These are phyloP conservation scores for Artemisia annua DNA, from an alignment of 129 eudicot genomes.

Conservation along the genomic window DNA sequence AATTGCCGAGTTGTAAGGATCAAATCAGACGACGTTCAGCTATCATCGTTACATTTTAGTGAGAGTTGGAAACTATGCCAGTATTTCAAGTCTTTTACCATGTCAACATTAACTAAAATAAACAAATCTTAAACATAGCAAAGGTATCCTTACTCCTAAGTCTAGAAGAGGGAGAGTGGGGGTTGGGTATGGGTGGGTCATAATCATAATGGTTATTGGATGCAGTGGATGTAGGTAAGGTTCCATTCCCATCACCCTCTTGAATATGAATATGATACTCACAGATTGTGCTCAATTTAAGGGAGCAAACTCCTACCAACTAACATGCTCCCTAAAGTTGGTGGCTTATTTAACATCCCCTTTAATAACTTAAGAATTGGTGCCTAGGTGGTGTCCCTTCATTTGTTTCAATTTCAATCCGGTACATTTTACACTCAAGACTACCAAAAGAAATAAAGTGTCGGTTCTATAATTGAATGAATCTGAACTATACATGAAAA, in stretches of 20 bases:
- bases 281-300: slow-evolving; percentile 39
- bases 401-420: neutral
- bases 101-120: too few species aligned
- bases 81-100: too few species aligned
- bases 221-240: slow-evolving; percentile 34
- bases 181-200: slow-evolving; percentile 32
- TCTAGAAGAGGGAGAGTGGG: neutral
- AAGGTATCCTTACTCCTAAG: slow-evolving; percentile 11
- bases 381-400: slow-evolving; percentile 3
- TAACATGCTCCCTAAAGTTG: slow-evolving; percentile 44
- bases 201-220: slow-evolving; percentile 37
- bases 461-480: too few species aligned
- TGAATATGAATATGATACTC: slow-evolving; percentile 25
- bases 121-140: neutral
- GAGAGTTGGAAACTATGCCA: too few species aligned
- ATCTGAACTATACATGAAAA: too few species aligned
- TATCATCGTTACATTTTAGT: too few species aligned
- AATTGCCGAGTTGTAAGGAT: too few species aligned
- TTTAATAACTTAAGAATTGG: slow-evolving; percentile 5
- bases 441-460: too few species aligned
- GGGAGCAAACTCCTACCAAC: slow-evolving; percentile 45
- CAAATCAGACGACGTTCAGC: too few species aligned
- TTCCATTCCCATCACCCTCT: slow-evolving; percentile 38
- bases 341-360: slow-evolving; percentile 29
- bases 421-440: too few species aligned